Evolutionary conservation across 495 filamentous ascomycete genomes (phyloP), one percentile per base, ranked within the genome.

Genomic region (Achaetomiella virescens): DNA sequence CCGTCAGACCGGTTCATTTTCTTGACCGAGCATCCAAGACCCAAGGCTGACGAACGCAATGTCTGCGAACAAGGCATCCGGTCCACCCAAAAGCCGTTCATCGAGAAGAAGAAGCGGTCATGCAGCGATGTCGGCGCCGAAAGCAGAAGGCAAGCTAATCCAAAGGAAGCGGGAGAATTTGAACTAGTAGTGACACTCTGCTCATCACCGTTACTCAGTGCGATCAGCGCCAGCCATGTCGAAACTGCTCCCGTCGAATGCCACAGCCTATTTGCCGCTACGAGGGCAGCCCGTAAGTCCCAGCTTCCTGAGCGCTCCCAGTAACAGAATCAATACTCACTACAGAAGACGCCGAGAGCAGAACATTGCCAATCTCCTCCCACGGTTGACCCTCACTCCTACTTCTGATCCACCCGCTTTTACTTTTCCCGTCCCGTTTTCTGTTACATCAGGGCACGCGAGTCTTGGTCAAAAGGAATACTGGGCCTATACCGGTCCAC

Each of bases 121-220:
- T 61, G 59, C 31, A 17, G 48, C 44, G 59, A 61, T 61, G 59
- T 12, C 47, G 59, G 1, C 47, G 59, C 8, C 20, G 59, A 14
- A 61, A 61, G n/a, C 59, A 61, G 45, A 61, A 61, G 49, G 59
- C 57, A 6, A 1, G 42, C 11, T 24, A 3, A 38, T 3, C 6
- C 2, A 38, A 21, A 36, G 35, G 12, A 35, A 42, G 22, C 48
- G n/a, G n/a, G n/a, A n/a, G n/a, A n/a, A n/a, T n/a, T n/a, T n/a
- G n/a, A n/a, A n/a, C n/a, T n/a, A n/a, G n/a, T n/a, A n/a, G n/a
- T n/a, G n/a, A n/a, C n/a, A n/a, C n/a, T n/a, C n/a, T n/a, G n/a
- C n/a, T n/a, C n/a, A n/a, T n/a, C n/a, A n/a, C n/a, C 9, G 7
- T 29, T 17, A 2, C 42, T 25, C 33, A 56, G 59, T 57, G 54